These are phyloP conservation scores for Xylaria sp. DNA, from an alignment of 2,329 filamentous ascomycete genomes.

Conservation along the genomic window DNA sequence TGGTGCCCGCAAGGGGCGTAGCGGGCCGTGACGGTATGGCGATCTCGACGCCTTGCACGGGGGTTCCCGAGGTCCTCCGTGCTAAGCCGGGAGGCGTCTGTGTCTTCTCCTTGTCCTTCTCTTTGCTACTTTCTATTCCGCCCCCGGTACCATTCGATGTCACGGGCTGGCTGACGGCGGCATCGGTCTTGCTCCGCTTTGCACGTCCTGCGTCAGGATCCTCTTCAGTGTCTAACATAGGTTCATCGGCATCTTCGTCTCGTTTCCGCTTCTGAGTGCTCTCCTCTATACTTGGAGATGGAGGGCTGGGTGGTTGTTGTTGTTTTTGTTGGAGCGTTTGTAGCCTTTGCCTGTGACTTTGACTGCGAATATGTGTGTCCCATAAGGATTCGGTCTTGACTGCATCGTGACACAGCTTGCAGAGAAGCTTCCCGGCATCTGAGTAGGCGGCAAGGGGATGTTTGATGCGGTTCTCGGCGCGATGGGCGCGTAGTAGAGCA, in stretches of 20 bases:
- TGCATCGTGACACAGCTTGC: constrained; percentile 71
- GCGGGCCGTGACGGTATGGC: constrained; percentile 73
- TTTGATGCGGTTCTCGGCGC: constrained; percentile 76
- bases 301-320: constrained; percentile 40
- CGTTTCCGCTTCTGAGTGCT: constrained; percentile 47
- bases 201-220: constrained; percentile 49
- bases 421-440: constrained; percentile 73
- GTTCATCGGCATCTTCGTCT: constrained; percentile 42
- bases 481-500: constrained; percentile 80
- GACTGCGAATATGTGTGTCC: constrained; percentile 68
- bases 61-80: constrained; percentile 63
- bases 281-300: constrained; percentile 39
- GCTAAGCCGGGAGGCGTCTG: constrained; percentile 53
- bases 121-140: constrained; percentile 33
- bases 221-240: constrained; percentile 50
- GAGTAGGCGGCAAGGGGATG: constrained; percentile 77
- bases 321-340: constrained; percentile 42
- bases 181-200: constrained; percentile 60
- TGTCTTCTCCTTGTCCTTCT: constrained; percentile 43
- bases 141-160: constrained; percentile 6
- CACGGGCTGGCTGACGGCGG: constrained; percentile 19
- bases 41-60: constrained; percentile 67
- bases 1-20: constrained; percentile 62
- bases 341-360: constrained; percentile 57
- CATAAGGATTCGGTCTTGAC: constrained; percentile 75